Percentiles rank a stretch among this genome's conserved stretches.
Evolutionary conservation across 164 flowering plant genomes (phyloP).

Genomic region (Berberis vulgaris): DNA sequence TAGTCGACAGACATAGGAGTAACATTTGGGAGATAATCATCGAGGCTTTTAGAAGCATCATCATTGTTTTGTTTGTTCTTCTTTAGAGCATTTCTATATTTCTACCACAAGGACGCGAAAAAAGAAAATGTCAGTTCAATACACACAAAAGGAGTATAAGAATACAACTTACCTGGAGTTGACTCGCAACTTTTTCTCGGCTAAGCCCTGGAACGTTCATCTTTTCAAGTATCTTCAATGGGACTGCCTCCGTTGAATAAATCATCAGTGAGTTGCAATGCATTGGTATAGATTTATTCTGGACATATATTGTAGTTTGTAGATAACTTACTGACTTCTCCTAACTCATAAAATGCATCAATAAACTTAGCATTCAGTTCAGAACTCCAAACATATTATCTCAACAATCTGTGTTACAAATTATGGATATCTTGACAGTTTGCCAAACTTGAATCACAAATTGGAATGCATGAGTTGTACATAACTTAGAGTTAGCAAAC

Average conservation of each 20-base stretch:
- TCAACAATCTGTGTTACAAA: too few relatives aligned
- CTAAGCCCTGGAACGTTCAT: conserved; percentile 20
- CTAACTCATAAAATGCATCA: conserved; percentile 18
- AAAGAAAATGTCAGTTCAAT: conserved; percentile 1
- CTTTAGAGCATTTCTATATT: conserved; percentile 17
- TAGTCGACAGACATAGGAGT: conserved; percentile 1
- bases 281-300: too few relatives aligned
- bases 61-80: conserved; percentile 5
- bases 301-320: conserved; percentile 17
- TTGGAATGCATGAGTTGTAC: too few relatives aligned
- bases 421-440: too few relatives aligned
- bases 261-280: too few relatives aligned
- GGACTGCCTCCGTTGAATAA: conserved; percentile 2
- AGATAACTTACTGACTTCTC: conserved; percentile 22
- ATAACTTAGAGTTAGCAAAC: too few relatives aligned
- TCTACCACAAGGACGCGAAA: conserved; percentile 10
- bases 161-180: too few relatives aligned
- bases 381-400: conserved; percentile 7
- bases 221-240: conserved; percentile 25
- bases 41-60: conserved; percentile 1
- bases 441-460: too few relatives aligned
- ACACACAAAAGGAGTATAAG: not conserved
- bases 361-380: conserved; percentile 24
- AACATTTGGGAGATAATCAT: conserved; percentile 1
- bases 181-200: too few relatives aligned